Conservation (phyloP, 176 grass and related monocot genomes). For the Saccharum spontaneum region DNA sequence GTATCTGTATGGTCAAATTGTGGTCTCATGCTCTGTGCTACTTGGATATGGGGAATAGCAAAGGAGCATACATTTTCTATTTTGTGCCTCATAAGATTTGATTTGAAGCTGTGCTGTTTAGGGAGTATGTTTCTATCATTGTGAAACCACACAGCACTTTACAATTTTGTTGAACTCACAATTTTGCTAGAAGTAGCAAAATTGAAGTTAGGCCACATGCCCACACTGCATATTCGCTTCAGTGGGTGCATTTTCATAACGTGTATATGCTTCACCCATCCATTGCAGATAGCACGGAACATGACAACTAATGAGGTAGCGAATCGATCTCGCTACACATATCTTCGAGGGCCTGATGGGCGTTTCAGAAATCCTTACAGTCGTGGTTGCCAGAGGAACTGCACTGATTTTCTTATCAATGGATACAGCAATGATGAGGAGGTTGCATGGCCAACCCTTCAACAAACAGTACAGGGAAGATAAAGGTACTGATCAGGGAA, state of each 20-base stretch:
- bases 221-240: neutral
- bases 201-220: neutral
- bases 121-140: neutral
- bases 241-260: conserved; percentile 13
- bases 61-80: neutral
- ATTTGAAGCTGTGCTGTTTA: neutral
- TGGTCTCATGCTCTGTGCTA: conserved; percentile 9
- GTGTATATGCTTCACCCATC: conserved; percentile 5
- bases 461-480: conserved; percentile 49
- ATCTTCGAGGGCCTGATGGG: conserved; percentile 78
- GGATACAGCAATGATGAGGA: conserved; percentile 76
- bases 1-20: conserved; percentile 16
- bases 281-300: conserved; percentile 75
- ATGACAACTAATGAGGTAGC: conserved; percentile 85
- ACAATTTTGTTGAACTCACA: neutral
- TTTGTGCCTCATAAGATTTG: conserved; percentile 1
- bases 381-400: conserved; percentile 68
- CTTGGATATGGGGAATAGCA: conserved; percentile 13
- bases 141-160: neutral
- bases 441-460: conserved; percentile 84
- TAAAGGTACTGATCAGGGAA: neutral
- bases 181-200: conserved; percentile 1
- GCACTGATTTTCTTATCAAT: conserved; percentile 66
- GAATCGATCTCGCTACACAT: conserved; percentile 72
- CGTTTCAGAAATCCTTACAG: conserved; percentile 91